Evolutionary conservation across 352 stramenopile species (phyloP).

Genomic region (Phytophthora fragariaefolia): DNA sequence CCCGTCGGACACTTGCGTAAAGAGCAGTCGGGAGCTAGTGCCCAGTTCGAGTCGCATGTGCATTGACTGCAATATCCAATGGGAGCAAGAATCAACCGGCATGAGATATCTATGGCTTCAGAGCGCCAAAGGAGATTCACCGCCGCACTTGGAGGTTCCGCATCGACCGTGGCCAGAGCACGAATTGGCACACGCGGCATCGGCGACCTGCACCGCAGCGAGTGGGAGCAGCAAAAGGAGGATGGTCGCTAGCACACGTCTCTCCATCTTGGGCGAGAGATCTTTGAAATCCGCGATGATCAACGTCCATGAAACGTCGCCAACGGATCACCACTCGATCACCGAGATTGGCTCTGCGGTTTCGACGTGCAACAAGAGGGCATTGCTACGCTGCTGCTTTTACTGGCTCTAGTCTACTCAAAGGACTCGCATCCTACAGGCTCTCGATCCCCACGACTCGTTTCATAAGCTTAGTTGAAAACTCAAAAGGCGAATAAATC

Average conservation of each 20-base stretch:
- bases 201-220: slow-evolving; percentile 1
- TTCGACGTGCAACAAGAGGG: not conserved
- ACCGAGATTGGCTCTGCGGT: not conserved
- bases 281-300: slow-evolving; percentile 22
- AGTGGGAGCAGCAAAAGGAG: slow-evolving; percentile 10
- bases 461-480: too few species aligned
- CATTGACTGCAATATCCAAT: slow-evolving; percentile 50
- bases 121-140: not conserved
- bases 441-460: too few species aligned
- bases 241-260: not conserved
- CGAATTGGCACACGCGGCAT: slow-evolving; percentile 62
- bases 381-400: too few species aligned
- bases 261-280: slow-evolving; percentile 12
- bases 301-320: slow-evolving; percentile 4
- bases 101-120: not conserved
- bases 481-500: too few species aligned
- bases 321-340: not conserved
- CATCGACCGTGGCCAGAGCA: slow-evolving; percentile 70
- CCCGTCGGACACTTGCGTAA: slow-evolving; percentile 71
- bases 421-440: too few species aligned
- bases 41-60: slow-evolving; percentile 71
- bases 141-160: slow-evolving; percentile 50
- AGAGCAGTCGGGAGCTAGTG: slow-evolving; percentile 74
- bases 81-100: not conserved
- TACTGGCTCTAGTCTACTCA: too few species aligned